Percentiles rank a stretch among this genome's conserved stretches.
These are phyloP conservation scores for Paspalum notatum DNA, from an alignment of 176 grass and related monocot species.

Conservation along the genomic window DNA sequence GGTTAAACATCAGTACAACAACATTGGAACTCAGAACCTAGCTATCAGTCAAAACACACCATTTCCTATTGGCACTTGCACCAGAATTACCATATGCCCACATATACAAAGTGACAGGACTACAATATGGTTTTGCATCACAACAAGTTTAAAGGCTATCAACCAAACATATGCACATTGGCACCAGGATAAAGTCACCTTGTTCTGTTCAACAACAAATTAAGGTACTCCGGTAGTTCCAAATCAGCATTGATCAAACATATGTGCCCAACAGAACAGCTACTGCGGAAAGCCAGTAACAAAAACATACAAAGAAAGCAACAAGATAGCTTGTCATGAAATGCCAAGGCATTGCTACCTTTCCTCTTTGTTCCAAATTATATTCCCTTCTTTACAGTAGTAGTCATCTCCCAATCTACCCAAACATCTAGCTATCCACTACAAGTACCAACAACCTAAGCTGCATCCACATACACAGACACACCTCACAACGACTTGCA, in stretches of 20 bases:
- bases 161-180: background rate
- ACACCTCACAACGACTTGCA: slow-evolving; percentile 8
- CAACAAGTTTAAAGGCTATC: background rate
- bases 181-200: background rate
- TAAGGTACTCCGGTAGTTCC: too few relatives aligned
- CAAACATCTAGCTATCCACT: slow-evolving; percentile 32
- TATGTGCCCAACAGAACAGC: background rate
- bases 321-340: background rate
- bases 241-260: background rate
- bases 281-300: background rate
- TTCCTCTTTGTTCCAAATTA: slow-evolving; percentile 8
- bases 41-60: too few relatives aligned
- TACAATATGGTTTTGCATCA: background rate
- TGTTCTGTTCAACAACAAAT: background rate
- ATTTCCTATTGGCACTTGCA: too few relatives aligned
- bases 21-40: too few relatives aligned
- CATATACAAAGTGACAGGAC: too few relatives aligned
- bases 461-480: background rate
- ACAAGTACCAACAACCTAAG: slow-evolving; percentile 39
- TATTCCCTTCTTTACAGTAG: slow-evolving; percentile 54
- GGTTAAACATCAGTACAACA: too few relatives aligned
- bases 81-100: too few relatives aligned
- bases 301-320: background rate
- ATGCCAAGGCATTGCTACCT: slow-evolving; percentile 33
- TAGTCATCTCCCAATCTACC: slow-evolving; percentile 26